phyloP scores from a whole-genome alignment of 768 basidiomycete genomes.

The Calocera cornea region DNA sequence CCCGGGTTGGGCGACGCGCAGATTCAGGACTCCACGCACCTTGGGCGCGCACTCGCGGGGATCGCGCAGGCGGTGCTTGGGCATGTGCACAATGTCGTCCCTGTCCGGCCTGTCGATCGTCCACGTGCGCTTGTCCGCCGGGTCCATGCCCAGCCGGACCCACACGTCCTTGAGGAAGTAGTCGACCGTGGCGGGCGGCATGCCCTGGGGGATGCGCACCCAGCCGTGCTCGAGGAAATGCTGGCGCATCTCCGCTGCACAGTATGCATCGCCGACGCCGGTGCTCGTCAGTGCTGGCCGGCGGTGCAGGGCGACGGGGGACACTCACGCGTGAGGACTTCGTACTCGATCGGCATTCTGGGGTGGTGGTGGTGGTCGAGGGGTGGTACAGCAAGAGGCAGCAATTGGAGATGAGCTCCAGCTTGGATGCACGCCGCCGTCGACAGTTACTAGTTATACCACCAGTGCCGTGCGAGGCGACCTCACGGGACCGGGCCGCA shows the following conservation, averaged over 20 bases:
- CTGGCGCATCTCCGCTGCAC: constrained; percentile 31
- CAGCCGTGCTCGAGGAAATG: constrained; percentile 46
- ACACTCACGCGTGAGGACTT: background rate
- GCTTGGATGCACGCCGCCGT: background rate
- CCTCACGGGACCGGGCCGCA: background rate
- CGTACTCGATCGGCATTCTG: constrained; percentile 1
- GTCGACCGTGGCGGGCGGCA: constrained; percentile 37
- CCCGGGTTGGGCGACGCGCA: too few relatives aligned
- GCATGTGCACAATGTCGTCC: constrained; percentile 39
- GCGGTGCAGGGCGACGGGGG: background rate
- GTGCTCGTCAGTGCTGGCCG: background rate
- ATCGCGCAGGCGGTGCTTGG: constrained; percentile 33
- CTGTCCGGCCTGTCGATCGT: constrained; percentile 12
- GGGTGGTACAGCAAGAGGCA: background rate
- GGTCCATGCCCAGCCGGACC: constrained; percentile 36
- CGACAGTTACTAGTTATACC: background rate
- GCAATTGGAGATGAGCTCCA: background rate
- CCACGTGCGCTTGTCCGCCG: constrained; percentile 44
- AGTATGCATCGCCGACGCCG: too few relatives aligned
- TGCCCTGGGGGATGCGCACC: constrained; percentile 39
- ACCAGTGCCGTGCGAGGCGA: background rate
- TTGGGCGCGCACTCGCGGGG: constrained; percentile 41
- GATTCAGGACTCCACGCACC: constrained; percentile 17
- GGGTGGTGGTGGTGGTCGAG: too few relatives aligned
- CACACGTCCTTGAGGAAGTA: constrained; percentile 33